Evolutionary conservation across 139 green algal genomes (phyloP).

Genomic region (Dunaliella primolecta): DNA sequence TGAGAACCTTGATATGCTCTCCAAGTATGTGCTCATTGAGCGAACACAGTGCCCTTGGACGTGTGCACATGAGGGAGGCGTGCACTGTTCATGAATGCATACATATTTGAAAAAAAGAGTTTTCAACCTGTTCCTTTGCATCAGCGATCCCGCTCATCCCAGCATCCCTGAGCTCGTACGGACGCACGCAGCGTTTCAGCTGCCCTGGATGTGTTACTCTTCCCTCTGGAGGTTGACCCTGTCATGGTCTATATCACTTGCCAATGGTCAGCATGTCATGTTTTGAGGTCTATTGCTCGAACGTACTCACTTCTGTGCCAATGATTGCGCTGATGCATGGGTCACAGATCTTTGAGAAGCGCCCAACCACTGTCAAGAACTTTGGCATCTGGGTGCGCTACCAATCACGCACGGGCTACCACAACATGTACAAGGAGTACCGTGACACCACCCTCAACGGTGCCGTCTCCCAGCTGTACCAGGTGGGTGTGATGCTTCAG

Average conservation of each 20-base stretch:
- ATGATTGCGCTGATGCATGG: no score
- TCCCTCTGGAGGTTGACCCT: neutral
- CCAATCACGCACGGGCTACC: conserved; percentile 90
- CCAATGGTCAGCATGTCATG: neutral
- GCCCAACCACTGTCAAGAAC: conserved; percentile 97
- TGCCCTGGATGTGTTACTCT: neutral
- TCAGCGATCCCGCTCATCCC: no score
- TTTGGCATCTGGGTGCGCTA: conserved; percentile 99
- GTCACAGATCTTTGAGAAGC: conserved; percentile 98
- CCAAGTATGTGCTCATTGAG: no score
- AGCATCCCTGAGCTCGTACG: no score
- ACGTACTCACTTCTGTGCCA: neutral
- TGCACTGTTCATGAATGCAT: neutral
- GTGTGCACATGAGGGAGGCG: no score
- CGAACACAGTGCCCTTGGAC: no score
- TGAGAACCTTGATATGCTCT: no score
- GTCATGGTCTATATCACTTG: no score
- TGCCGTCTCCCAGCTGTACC: conserved; percentile 92
- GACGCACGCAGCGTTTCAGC: neutral
- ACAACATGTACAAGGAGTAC: conserved; percentile 99
- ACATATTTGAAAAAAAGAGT: no score
- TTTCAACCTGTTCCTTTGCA: no score
- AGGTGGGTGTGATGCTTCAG: conserved; percentile 19
- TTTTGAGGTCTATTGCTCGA: neutral
- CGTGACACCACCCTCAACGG: conserved; percentile 97